phyloP scores from a whole-genome alignment of 2,329 filamentous ascomycete genomes.

The Juglanconis sp. region DNA sequence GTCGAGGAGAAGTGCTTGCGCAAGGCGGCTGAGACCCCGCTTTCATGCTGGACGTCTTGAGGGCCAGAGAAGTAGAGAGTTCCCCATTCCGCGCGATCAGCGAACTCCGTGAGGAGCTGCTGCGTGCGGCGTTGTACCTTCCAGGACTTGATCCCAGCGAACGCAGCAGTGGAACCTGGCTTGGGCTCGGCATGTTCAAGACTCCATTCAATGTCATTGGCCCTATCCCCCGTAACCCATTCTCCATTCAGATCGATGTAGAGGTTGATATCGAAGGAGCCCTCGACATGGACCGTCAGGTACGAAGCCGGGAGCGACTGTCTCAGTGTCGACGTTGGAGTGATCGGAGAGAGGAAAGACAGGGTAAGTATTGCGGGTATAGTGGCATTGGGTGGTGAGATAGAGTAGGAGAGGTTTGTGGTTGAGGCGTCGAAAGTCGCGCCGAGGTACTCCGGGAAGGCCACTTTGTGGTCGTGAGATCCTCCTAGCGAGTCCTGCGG shows the following conservation, averaged over 20 bases:
- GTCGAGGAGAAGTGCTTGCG: constrained; percentile 67
- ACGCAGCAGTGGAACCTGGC: constrained; percentile 25
- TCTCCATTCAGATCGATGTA: constrained; percentile 71
- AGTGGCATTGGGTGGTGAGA: constrained; percentile 29
- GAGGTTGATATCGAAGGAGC: constrained; percentile 59
- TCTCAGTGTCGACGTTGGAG: constrained; percentile 73
- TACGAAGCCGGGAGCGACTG: constrained; percentile 83
- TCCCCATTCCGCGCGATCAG: constrained; percentile 81
- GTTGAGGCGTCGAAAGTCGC: constrained; percentile 47
- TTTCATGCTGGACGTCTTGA: constrained; percentile 63
- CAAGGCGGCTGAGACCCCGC: constrained; percentile 63
- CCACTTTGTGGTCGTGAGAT: constrained; percentile 34
- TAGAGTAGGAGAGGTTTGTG: constrained; percentile 47
- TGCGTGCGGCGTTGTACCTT: constrained; percentile 58
- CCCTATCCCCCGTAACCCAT: constrained; percentile 76
- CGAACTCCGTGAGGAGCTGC: constrained; percentile 69
- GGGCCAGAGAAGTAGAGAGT: constrained; percentile 74
- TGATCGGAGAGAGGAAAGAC: constrained; percentile 71
- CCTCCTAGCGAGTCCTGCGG: constrained; percentile 45
- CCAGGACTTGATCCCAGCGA: constrained; percentile 61
- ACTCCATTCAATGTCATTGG: constrained; percentile 68
- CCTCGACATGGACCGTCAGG: constrained; percentile 66
- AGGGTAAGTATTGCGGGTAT: constrained; percentile 38
- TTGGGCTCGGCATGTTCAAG: constrained; percentile 43
- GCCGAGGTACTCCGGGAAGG: constrained; percentile 41